These are phyloP conservation scores for Geotrichum cucujoidarum DNA, from an alignment of 1,139 yeast species.

Conservation along the genomic window DNA sequence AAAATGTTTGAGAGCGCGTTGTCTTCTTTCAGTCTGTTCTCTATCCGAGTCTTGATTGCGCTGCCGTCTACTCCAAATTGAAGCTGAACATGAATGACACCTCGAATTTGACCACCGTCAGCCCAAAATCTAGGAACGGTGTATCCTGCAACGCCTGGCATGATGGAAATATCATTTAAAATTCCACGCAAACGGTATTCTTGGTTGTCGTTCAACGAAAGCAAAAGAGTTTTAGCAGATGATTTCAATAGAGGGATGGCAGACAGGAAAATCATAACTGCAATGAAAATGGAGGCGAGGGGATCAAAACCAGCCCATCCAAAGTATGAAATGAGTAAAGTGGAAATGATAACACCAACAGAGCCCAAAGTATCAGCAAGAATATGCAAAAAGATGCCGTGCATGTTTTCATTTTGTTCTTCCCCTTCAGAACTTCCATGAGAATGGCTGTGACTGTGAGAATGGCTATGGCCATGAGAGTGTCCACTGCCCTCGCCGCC, in stretches of 20 bases:
- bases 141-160: slow-evolving; percentile 79
- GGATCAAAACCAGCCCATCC: slow-evolving; percentile 77
- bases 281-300: slow-evolving; percentile 82
- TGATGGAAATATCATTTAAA: slow-evolving; percentile 58
- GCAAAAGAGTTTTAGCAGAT: slow-evolving; percentile 67
- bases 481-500: slow-evolving; percentile 41
- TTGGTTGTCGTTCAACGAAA: slow-evolving; percentile 52
- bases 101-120: slow-evolving; percentile 43
- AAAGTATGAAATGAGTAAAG: slow-evolving; percentile 46
- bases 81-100: slow-evolving; percentile 60
- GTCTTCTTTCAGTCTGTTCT: slow-evolving; percentile 37
- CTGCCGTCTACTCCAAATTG: slow-evolving; percentile 62
- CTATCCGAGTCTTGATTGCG: slow-evolving; percentile 58
- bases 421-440: slow-evolving; percentile 28
- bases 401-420: slow-evolving; percentile 73
- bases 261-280: slow-evolving; percentile 69
- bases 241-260: slow-evolving; percentile 80
- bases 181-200: slow-evolving; percentile 61
- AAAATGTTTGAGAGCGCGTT: slow-evolving; percentile 35
- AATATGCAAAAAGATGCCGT: slow-evolving; percentile 88
- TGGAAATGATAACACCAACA: slow-evolving; percentile 89
- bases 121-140: slow-evolving; percentile 94
- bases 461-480: slow-evolving; percentile 30
- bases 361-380: slow-evolving; percentile 95
- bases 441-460: slow-evolving; percentile 40